Evolutionary conservation across 2,329 filamentous ascomycete genomes (phyloP).

Genomic region (Diaporthe destruens): DNA sequence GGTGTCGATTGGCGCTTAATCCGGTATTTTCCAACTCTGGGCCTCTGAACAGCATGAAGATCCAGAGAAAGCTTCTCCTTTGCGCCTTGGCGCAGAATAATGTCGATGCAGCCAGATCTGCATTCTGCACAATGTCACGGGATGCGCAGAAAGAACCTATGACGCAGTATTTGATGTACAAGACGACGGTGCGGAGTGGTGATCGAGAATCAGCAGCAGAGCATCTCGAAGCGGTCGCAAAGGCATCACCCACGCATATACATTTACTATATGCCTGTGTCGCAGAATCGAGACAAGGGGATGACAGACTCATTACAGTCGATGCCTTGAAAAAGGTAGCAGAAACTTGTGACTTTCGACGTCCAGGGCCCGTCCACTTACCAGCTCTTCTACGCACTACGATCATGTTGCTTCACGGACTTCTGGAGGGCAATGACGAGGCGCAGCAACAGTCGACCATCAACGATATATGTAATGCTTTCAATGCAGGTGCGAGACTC

Average conservation of each 20-base stretch:
- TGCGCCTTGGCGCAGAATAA: conserved; percentile 74
- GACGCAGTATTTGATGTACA: conserved; percentile 82
- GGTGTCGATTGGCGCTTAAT: conserved; percentile 80
- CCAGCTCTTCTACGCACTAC: conserved; percentile 74
- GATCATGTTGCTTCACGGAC: conserved; percentile 62
- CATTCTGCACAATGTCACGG: conserved; percentile 71
- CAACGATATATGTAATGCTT: conserved; percentile 66
- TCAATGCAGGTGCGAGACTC: conserved; percentile 57
- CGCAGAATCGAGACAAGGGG: conserved; percentile 77
- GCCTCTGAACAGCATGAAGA: conserved; percentile 74
- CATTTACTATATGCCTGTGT: conserved; percentile 84
- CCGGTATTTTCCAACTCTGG: conserved; percentile 75
- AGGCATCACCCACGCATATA: conserved; percentile 61
- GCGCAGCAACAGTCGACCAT: conserved; percentile 46
- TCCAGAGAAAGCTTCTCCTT: conserved; percentile 79
- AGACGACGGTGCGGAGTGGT: conserved; percentile 71
- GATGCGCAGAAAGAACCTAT: conserved; percentile 70
- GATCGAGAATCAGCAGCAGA: conserved; percentile 71
- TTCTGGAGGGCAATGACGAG: conserved; percentile 52
- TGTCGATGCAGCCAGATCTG: conserved; percentile 63
- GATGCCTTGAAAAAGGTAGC: conserved; percentile 71
- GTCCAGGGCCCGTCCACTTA: conserved; percentile 65
- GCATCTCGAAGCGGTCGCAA: conserved; percentile 72
- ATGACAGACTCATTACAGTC: conserved; percentile 72
- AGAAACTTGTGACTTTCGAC: conserved; percentile 63